Conservation (phyloP, 805 yeast species). For the Candida ponderosae region DNA sequence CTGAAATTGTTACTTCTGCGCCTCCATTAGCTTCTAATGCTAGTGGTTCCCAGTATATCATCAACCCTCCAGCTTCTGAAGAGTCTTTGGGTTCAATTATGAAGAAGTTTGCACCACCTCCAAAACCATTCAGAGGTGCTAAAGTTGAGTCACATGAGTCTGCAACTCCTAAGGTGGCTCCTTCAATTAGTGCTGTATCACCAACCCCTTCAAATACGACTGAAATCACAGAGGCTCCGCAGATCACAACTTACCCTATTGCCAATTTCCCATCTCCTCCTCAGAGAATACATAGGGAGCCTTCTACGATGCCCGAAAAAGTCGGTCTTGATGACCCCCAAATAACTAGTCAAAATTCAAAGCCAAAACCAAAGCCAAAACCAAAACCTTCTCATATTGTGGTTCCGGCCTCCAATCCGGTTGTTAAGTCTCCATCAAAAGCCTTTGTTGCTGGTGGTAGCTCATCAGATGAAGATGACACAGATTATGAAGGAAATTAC, state of each 20-base stretch:
- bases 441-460: background rate
- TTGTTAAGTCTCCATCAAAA: background rate
- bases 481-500: background rate
- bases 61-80: background rate
- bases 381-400: background rate
- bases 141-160: background rate
- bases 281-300: conserved; percentile 1
- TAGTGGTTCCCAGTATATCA: background rate
- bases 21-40: background rate
- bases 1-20: background rate
- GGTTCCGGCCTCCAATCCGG: no score
- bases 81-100: background rate
- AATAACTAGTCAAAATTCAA: background rate
- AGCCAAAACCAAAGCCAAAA: conserved; percentile 15
- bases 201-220: conserved; percentile 3
- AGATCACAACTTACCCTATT: background rate
- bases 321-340: no score
- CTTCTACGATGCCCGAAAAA: no score
- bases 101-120: conserved; percentile 25
- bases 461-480: background rate
- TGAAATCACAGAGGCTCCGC: background rate
- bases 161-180: background rate
- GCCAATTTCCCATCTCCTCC: conserved; percentile 21
- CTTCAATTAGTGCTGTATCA: conserved; percentile 2
- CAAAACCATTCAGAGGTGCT: conserved; percentile 17